Evolutionary conservation across 441 rosid species (phyloP), one percentile per base, ranked within the genome.

Genomic region (Populus hybrid): DNA sequence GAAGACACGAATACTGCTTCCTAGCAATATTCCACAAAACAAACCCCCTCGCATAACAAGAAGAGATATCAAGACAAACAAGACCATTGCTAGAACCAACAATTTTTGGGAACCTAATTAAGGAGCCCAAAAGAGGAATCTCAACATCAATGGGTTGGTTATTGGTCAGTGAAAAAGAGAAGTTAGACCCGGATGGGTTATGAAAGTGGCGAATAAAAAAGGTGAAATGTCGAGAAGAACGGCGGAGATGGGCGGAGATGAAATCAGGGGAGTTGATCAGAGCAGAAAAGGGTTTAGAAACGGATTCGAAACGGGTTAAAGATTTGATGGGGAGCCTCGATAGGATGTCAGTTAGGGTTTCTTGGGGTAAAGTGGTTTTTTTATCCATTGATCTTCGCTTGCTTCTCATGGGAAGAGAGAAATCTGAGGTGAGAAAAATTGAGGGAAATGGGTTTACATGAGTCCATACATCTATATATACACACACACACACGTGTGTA

Each of bases 51-150:
- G 68, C 75, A 53, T 78, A 65, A 18, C 74, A 78, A 2, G 81
- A 79, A 0, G 87, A 84, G 69, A 80, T 59, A 42, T 84, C 85
- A 50, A 86, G 73, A 35, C 85, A 86, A 26, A 82, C 35, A 31
- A 86, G 73, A 20, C 89, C 87, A 53, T 78, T 45, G 24, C 74
- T 75, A 63, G 84, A 84, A 8, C 82, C 87, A 20, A 84, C 75
- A 26, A 86, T 70, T 69, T 70, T 84, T 0, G 89, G 85, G 26
- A 38, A 80, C 38, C 76, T 71, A 45, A 40, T 12, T 4, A 79
- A 29, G 21, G 40, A 38, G 42, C 20, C 36, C 1, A 61, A 29
- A 36, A 76, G 74, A 0, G 86, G 86, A 36, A 79, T 12, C 10
- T 11, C 12, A 0, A 82, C 10, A 29, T 66, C 68, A n/a, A 18